phyloP scores from a whole-genome alignment of 306 rosid genomes.

The Gastrolobium bilobum region DNA sequence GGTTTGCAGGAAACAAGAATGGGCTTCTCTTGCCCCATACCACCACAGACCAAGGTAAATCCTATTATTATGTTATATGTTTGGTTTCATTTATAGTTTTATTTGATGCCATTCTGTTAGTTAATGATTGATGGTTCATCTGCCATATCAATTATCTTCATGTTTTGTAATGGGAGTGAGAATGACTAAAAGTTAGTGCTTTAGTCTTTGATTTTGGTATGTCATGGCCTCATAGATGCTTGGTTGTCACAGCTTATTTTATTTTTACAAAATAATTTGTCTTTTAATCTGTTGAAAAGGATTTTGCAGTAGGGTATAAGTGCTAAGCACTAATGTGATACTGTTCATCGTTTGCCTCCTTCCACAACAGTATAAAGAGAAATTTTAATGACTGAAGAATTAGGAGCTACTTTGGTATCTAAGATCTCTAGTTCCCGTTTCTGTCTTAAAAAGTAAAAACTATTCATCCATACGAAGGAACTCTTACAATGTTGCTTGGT shows the following conservation, averaged over 20 bases:
- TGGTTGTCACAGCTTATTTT: constrained; percentile 11
- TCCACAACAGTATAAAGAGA: neutral
- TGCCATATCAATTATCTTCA: neutral
- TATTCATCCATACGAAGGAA: neutral
- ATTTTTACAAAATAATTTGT: neutral
- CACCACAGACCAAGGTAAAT: constrained; percentile 87
- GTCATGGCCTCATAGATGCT: neutral
- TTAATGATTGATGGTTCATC: neutral
- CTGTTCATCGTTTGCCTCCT: constrained; percentile 2
- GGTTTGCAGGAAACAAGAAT: constrained; percentile 77
- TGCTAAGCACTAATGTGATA: neutral
- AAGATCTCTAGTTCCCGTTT: constrained; percentile 5
- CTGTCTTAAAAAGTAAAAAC: neutral
- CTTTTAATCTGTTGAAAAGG: neutral
- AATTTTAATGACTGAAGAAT: constrained; percentile 11
- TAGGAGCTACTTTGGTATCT: neutral
- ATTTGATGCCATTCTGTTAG: constrained; percentile 23
- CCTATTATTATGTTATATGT: neutral
- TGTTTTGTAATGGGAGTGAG: neutral
- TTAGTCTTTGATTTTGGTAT: neutral
- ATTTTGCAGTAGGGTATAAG: neutral
- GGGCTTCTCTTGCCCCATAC: constrained; percentile 93
- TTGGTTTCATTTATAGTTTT: constrained; percentile 6
- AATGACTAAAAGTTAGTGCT: neutral
- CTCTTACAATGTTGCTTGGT: neutral